Conservation (phyloP, 163 green algal species). For the Chlamydomonas reinhardtii region DNA sequence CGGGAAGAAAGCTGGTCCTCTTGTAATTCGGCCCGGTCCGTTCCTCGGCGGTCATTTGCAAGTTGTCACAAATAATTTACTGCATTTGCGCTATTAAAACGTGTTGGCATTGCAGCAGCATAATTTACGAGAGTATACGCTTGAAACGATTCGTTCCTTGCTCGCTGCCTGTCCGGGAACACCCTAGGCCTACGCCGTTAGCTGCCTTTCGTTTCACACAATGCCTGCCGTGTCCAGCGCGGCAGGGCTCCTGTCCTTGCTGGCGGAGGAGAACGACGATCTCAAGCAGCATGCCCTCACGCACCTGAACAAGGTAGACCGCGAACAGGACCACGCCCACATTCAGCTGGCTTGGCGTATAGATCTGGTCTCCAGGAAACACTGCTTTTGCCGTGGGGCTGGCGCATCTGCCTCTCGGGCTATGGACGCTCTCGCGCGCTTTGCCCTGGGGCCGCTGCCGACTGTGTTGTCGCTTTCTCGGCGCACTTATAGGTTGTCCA, state of each 20-base stretch:
- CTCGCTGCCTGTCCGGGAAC: too few relatives aligned
- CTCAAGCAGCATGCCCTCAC: conserved; percentile 94
- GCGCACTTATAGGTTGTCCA: conserved; percentile 68
- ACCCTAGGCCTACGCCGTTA: too few relatives aligned
- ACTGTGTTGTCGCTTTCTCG: neutral
- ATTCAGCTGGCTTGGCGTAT: neutral
- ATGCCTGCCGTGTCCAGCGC: conserved; percentile 74
- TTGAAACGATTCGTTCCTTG: too few relatives aligned
- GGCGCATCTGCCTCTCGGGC: neutral
- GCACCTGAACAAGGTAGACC: conserved; percentile 79
- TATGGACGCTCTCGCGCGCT: too few relatives aligned
- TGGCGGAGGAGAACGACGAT: conserved; percentile 90
- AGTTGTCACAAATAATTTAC: too few relatives aligned
- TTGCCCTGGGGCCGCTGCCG: conserved; percentile 51
- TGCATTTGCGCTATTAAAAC: too few relatives aligned
- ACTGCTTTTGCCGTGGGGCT: neutral
- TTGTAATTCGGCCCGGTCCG: too few relatives aligned
- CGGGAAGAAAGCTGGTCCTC: too few relatives aligned
- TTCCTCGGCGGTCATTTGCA: too few relatives aligned
- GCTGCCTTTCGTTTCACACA: too few relatives aligned
- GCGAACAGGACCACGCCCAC: conserved; percentile 49
- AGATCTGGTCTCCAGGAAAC: neutral
- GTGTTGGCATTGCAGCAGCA: too few relatives aligned
- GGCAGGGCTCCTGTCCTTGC: conserved; percentile 88
- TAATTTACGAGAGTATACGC: too few relatives aligned